These are phyloP conservation scores for Apiospora aurea DNA, from an alignment of 2,329 filamentous ascomycete genomes.

Conservation along the genomic window DNA sequence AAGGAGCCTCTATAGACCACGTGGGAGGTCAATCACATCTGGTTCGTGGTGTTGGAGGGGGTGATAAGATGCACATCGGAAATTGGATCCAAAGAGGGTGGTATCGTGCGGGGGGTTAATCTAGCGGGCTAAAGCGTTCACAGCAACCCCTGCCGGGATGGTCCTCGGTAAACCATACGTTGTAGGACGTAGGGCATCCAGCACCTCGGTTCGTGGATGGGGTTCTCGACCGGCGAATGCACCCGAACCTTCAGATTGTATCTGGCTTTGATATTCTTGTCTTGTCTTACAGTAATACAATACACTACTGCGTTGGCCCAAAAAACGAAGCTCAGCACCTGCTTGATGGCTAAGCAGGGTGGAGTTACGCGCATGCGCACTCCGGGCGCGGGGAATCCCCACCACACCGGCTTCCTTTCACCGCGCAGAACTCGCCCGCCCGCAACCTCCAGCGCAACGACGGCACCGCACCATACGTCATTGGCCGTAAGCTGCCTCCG, in stretches of 20 bases:
- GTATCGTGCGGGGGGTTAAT: slow-evolving; percentile 22
- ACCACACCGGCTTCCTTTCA: slow-evolving; percentile 11
- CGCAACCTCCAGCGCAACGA: slow-evolving; percentile 13
- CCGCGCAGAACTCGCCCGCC: slow-evolving; percentile 3
- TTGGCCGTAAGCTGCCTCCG: neutral
- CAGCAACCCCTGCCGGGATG: slow-evolving; percentile 3
- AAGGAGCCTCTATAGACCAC: slow-evolving; percentile 1
- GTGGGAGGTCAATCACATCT: slow-evolving; percentile 21
- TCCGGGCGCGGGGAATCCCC: slow-evolving; percentile 1
- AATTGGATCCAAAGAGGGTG: slow-evolving; percentile 25
- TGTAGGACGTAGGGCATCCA: neutral
- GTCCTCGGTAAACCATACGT: neutral
- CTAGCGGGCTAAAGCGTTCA: slow-evolving; percentile 8
- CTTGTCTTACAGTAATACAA: too few relatives aligned
- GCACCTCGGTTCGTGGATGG: neutral
- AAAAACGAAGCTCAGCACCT: too few relatives aligned
- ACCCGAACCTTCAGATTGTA: neutral
- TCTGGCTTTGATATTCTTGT: neutral
- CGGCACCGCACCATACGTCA: slow-evolving; percentile 21
- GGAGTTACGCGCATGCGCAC: neutral
- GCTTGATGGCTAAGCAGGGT: neutral
- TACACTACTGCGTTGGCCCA: neutral
- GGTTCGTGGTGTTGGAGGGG: slow-evolving; percentile 25
- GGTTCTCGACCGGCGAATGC: neutral
- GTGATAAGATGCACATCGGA: slow-evolving; percentile 22